Conservation (phyloP, 306 rosid species). For the Malus domestica region ASM211411v1 NC_041802.1:20002001-20002500, state of each 20-base stretch:
- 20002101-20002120: conserved; percentile 1
- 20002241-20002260: neutral
- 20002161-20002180: neutral
- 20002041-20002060: neutral
- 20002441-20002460: too few species aligned
- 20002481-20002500: too few species aligned
- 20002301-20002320: too few species aligned
- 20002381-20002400: too few species aligned
- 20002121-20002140: conserved; percentile 1
- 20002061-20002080: neutral
- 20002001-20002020: neutral
- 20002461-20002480: too few species aligned
- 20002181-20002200: neutral
- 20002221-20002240: neutral
- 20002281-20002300: neutral
- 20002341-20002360: too few species aligned
- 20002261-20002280: neutral
- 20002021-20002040: neutral
- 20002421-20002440: too few species aligned
- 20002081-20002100: neutral
- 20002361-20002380: too few species aligned
- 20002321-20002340: too few species aligned
- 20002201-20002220: neutral
- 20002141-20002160: conserved; percentile 11
- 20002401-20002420: too few species aligned